Base-by-base conservation (phyloP, 2,329 filamentous ascomycete species). In the Fusarium sp. region DNA sequence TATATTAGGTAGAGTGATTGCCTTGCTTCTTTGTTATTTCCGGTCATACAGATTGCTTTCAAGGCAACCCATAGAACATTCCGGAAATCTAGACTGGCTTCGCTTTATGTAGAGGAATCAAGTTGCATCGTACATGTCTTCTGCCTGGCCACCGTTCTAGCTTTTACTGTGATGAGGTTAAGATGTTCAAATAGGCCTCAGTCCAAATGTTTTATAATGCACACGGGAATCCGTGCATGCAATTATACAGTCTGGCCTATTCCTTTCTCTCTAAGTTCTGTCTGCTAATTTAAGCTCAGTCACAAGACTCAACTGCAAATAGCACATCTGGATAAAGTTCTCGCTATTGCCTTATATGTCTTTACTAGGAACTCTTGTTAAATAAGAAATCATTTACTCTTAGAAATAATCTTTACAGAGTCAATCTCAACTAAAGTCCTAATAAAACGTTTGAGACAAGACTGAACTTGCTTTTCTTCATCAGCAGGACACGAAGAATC, bases 201-300 rank as follows among this genome's bases (percentile, higher is more conserved):
- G 18, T 15, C 3, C 4, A 10, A 10, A 10, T 3, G 14, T 12
- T 4, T 10, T 8, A 1, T 14, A 10, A 25, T 18, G 12, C 5
- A 9, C 12, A 37, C 5, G 14, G 10, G 19, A 27, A 16, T 52
- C 5, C 5, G 4, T 37, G 3, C 2, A 12, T 11, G 1, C 3
- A 9, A 51, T 19, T 5, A 4, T 9, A 4, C 25, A 2, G 8
- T 2, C 5, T 4, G 9, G 1, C 19, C 35, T 37, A 1, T 10
- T 37, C 18, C 9, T 3, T 37, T 7, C 35, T 37, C 10, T 37
- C 35, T 37, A 10, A 37, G 5, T 19, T 10, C 9, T 19, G 35
- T 19, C 10, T 37, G 35, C 18, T 35, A 2, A 10, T 37, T 10
- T 6, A 18, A 37, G 18, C 16, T 18, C 35, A 19, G 35, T 9